A percentile compares a stretch with the other conserved stretches of the same genome.
Evolutionary conservation across 305 asterid genomes (phyloP).

Genomic region (Rubia occidens): DNA sequence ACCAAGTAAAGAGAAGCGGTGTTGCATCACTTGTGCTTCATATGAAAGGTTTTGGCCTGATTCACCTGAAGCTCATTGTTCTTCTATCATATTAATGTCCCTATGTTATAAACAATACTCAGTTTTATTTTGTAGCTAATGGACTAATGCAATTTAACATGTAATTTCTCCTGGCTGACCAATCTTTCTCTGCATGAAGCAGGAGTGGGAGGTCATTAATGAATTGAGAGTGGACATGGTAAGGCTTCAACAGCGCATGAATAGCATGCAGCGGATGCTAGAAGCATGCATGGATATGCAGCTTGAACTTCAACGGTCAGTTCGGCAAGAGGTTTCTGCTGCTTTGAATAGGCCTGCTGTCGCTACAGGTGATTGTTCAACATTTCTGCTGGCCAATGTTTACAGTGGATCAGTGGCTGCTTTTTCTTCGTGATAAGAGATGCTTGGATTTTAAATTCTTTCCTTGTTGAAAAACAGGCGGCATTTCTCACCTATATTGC

Average conservation of each 20-base stretch:
- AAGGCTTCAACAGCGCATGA: conserved; percentile 72
- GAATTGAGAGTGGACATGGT: conserved; percentile 72
- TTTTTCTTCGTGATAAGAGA: background rate
- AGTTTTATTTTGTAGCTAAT: background rate
- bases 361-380: conserved; percentile 36
- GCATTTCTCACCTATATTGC: too few species aligned
- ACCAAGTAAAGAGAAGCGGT: background rate
- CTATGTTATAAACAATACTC: background rate
- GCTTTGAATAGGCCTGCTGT: conserved; percentile 50
- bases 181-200: conserved; percentile 11
- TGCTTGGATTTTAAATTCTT: background rate
- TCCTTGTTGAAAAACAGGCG: background rate
- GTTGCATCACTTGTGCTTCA: background rate
- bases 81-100: background rate
- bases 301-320: conserved; percentile 63
- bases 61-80: background rate
- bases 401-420: background rate
- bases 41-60: conserved; percentile 5
- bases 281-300: conserved; percentile 94
- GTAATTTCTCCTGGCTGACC: background rate
- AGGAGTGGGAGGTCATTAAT: conserved; percentile 70
- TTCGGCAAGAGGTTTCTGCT: conserved; percentile 78
- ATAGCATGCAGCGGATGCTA: conserved; percentile 68
- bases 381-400: background rate
- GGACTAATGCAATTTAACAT: background rate